Conservation (phyloP, 1,139 yeast species). For the Diutina sp. region DNA sequence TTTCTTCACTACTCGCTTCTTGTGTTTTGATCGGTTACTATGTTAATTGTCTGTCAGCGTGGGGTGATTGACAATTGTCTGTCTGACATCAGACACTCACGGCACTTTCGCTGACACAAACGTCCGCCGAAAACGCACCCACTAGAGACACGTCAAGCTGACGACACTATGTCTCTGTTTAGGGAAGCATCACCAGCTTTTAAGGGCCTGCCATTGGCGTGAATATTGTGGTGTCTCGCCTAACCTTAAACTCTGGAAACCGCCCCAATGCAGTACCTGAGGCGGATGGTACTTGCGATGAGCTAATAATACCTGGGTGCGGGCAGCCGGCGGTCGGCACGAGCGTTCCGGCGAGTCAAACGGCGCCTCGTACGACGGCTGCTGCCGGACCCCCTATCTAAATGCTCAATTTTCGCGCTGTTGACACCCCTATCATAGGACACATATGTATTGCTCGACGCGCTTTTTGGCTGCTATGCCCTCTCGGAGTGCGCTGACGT, state of each 20-base stretch:
- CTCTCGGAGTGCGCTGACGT: background rate
- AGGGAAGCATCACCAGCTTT: background rate
- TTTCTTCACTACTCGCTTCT: no score
- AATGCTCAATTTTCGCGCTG: background rate
- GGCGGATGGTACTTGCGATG: background rate
- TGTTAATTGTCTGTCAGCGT: no score
- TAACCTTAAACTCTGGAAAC: background rate
- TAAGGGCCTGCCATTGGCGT: no score
- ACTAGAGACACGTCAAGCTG: no score
- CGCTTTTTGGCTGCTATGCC: background rate
- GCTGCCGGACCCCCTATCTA: no score
- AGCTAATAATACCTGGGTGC: no score
- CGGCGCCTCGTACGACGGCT: background rate
- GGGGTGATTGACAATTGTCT: background rate
- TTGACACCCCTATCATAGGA: background rate
- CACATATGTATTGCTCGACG: background rate
- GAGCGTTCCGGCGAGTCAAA: background rate
- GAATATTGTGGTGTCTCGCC: no score
- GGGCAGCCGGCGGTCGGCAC: no score
- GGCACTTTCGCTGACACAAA: no score
- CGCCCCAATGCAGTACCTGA: background rate
- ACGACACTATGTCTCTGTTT: background rate
- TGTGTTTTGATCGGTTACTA: no score
- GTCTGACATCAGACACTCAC: background rate
- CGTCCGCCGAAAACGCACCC: no score